phyloP scores from a whole-genome alignment of 2,329 filamentous ascomycete genomes.

The Diatrype stigma region DNA sequence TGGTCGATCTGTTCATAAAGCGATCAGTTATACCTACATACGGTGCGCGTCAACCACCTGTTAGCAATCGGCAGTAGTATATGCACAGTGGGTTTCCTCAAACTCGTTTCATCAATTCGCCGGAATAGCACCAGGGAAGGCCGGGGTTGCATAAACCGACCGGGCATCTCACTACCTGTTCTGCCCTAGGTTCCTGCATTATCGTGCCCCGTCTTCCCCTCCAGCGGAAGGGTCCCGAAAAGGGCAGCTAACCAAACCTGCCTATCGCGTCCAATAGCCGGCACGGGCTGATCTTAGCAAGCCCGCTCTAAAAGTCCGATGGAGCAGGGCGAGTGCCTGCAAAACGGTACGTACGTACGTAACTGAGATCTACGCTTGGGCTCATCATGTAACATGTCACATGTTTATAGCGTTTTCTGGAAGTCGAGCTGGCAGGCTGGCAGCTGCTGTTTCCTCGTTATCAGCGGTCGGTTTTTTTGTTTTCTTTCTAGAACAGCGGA shows the following conservation, averaged over 20 bases:
- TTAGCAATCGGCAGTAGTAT: neutral
- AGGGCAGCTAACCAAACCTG: constrained; percentile 10
- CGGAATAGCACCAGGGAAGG: neutral
- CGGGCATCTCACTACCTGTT: neutral
- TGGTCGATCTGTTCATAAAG: neutral
- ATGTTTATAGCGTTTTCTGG: neutral
- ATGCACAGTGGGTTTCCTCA: neutral
- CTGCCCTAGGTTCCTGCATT: neutral
- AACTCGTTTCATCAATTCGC: neutral
- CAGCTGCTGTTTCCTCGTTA: neutral
- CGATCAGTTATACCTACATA: neutral
- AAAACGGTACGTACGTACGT: neutral
- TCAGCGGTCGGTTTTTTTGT: neutral
- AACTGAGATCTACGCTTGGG: neutral
- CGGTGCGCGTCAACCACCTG: neutral
- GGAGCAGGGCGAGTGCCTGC: neutral
- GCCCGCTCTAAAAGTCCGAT: constrained; percentile 9
- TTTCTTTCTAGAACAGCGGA: neutral
- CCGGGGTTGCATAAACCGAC: neutral
- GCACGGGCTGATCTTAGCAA: constrained; percentile 14
- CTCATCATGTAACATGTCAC: neutral
- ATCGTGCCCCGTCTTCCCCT: constrained; percentile 2
- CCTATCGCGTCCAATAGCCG: constrained; percentile 9
- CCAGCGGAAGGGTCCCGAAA: constrained; percentile 18
- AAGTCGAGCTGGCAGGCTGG: too few species aligned